Base-by-base conservation (phyloP, 768 basidiomycete genomes). In the Pleurotus cornucopiae region DNA sequence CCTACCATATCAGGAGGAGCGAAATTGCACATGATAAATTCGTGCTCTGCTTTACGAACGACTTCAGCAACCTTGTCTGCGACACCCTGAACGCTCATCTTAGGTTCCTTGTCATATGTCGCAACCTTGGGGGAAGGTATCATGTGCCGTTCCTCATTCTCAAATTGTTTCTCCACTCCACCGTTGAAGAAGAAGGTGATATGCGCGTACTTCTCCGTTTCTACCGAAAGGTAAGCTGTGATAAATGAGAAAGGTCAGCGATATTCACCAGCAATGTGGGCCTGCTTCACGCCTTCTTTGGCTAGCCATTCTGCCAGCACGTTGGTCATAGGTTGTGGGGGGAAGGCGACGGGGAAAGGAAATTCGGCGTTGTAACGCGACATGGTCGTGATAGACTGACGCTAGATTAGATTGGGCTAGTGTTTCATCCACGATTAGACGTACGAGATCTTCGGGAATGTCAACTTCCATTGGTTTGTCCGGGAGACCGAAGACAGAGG, bases 171-270 rank as follows among this genome's bases (percentile, higher is more conserved):
- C 76, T 97, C 95, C 25, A 94, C 85, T 55, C 94, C 94, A 12
- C 94, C 95, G 70, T 96, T 97, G 82, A 97, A 96, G 82, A 96
- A 97, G 79, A 97, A 96, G 0, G 94, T 98, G 55, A 98, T 91
- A 66, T 98, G 94, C 1, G 94, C 94, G 70, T 95, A 98, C 73
- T 98, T 96, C 69, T 96, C 94, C n/a, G 94, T 96, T 70, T 97
- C 94, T 82, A 65, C 2, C 23, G 14, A 14, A 9, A 40, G 18
- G 41, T 48, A 46, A 43, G 51, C 12, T n/a, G 48, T 51, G 54
- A 59, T 44, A 18, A 26, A 51, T 54, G 12, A 37, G 9, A 34
- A 23, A 40, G 21, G 49, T 23, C 26, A 46, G 43, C n/a, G 30
- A 37, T 11, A 67, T 75, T 48, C 58, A 87, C 86, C 88, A 54